Evolutionary conservation across 2,329 filamentous ascomycete genomes (phyloP).

Genomic region (Plenodomus biglobosus): DNA sequence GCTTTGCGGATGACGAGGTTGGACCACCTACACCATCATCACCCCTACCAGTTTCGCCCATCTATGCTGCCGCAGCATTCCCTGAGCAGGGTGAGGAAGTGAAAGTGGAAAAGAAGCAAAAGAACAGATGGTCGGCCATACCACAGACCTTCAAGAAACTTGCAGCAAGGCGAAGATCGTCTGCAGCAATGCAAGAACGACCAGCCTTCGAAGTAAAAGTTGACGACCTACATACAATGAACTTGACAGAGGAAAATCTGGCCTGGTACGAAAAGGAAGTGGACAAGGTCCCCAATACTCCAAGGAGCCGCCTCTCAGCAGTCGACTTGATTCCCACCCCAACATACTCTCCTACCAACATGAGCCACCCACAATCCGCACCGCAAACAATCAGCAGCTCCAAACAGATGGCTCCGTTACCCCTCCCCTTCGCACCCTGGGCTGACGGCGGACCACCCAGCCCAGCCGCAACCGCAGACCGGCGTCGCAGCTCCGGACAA

Average conservation of each 20-base stretch:
- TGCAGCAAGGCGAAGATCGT: slow-evolving; percentile 18
- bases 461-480: not conserved
- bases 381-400: not conserved
- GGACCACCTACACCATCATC: slow-evolving; percentile 26
- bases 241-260: slow-evolving; percentile 18
- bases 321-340: slow-evolving; percentile 24
- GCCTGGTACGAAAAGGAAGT: slow-evolving; percentile 11
- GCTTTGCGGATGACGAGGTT: slow-evolving; percentile 18
- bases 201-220: slow-evolving; percentile 12
- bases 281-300: slow-evolving; percentile 4
- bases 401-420: not conserved
- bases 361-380: slow-evolving; percentile 4
- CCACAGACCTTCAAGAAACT: slow-evolving; percentile 26
- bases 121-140: slow-evolving; percentile 30
- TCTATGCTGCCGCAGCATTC: slow-evolving; percentile 7
- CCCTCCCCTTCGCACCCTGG: not conserved
- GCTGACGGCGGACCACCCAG: not conserved
- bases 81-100: slow-evolving; percentile 11
- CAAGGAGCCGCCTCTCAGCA: slow-evolving; percentile 12
- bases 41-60: slow-evolving; percentile 10
- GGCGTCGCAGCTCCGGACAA: not conserved
- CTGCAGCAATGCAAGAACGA: slow-evolving; percentile 14
- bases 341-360: slow-evolving; percentile 23
- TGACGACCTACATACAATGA: slow-evolving; percentile 12
- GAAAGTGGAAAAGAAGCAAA: slow-evolving; percentile 23